phyloP scores from a whole-genome alignment of 495 filamentous ascomycete genomes.

The Aspergillus nanangensis region DNA sequence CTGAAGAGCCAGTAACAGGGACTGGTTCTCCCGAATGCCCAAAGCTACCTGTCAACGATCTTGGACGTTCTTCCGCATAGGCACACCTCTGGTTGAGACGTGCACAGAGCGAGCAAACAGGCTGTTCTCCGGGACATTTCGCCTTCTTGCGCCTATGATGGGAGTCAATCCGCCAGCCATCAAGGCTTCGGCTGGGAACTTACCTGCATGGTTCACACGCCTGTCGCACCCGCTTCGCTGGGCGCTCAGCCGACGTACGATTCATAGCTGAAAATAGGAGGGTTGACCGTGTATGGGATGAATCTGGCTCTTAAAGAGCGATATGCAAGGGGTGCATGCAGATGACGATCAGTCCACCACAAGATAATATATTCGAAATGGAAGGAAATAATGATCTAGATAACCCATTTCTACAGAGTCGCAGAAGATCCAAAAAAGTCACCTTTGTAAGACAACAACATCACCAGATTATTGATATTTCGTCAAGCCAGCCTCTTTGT shows the following conservation, averaged over 20 bases:
- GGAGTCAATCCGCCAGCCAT: too few species aligned
- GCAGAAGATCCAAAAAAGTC: too few species aligned
- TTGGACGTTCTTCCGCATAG: constrained; percentile 37
- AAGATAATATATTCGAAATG: too few species aligned
- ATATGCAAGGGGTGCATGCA: not conserved
- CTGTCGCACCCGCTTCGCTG: constrained; percentile 39
- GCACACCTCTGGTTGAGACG: constrained; percentile 37
- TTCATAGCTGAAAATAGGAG: constrained; percentile 13
- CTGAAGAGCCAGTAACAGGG: constrained; percentile 1
- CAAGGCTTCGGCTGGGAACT: constrained; percentile 2
- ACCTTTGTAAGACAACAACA: too few species aligned
- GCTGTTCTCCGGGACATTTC: constrained; percentile 46
- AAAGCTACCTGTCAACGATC: constrained; percentile 7
- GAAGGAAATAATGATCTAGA: too few species aligned
- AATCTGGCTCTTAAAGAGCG: not conserved
- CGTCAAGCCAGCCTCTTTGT: too few species aligned
- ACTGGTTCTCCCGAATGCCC: not conserved
- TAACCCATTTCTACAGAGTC: too few species aligned
- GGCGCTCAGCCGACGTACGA: constrained; percentile 21
- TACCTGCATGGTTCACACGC: constrained; percentile 47
- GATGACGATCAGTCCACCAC: too few species aligned
- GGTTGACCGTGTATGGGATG: not conserved
- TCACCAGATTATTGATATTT: too few species aligned
- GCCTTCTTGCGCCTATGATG: constrained; percentile 41
- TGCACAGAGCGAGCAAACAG: constrained; percentile 41